Base-by-base conservation (phyloP, 2,329 filamentous ascomycete species). In the Lasiodiplodia sp. region DNA sequence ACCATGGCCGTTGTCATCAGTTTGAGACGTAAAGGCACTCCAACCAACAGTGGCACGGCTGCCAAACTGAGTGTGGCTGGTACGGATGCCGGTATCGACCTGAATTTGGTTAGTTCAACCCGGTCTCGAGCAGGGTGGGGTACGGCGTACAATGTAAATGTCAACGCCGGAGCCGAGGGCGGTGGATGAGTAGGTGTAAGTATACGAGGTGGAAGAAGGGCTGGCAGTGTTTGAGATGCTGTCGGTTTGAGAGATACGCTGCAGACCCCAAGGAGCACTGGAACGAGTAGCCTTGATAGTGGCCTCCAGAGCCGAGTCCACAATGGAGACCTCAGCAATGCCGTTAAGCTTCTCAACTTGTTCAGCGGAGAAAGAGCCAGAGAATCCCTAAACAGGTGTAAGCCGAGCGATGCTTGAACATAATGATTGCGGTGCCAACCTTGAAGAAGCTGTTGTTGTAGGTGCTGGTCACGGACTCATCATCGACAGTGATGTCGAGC, bases 121-220 rank as follows among this genome's bases (percentile, higher is more conserved):
- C 31, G 10, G 25, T 23, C 8, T n/a, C 12, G 4, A 16, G 25
- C 11, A 18, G 23, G 14, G 47, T 11, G 12, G 12, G 47, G 10
- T 11, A 31, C 18, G n/a, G 67, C 70, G 69, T 47, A 90, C 83
- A n/a, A 90, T 80, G 75, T 86, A 90, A n/a, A 83, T 86, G 7
- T 84, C 87, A 73, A 70, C 71, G 18, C 70, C 67, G 8, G 37
- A 25, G 31, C 67, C 67, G 4, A 68, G 66, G 14, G 23, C 40
- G 16, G 60, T 52, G 23, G 52, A 52, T 8, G 52, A 56, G 31
- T 69, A 69, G 21, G 53, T 66, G 31, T 69, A 69, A 2, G 67
- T 69, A 10, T 55, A 68, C n/a, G 66, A 49, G 34, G 81, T 80
- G 51, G 80, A 82, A 14, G 75, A 72, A 2, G 73, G 74, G 25